Base-by-base conservation (phyloP, 768 basidiomycete species). In the Suillus ampliporus region DNA sequence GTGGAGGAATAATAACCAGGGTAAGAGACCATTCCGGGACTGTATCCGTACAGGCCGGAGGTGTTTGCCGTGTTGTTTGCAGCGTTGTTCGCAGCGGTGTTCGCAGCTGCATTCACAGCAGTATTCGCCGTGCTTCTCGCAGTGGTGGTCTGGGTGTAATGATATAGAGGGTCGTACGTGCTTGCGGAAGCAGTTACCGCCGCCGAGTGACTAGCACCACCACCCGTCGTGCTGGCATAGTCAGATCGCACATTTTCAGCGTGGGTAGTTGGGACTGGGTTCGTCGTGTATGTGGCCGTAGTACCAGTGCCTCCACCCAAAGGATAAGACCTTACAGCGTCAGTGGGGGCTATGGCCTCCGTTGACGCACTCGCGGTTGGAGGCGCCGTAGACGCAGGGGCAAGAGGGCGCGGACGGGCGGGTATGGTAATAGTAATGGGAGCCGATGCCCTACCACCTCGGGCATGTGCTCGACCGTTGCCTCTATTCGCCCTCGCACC, bases 361-460 rank as follows among this genome's bases (percentile, higher is more conserved):
- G 26, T 40, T 40, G 54, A 17, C 9, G 38, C 54, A 13, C 17
- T 28, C 3, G 38, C 17, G 8, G n/a, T 21, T 35, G 23, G 23
- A 38, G 6, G 23, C 23, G 37, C 37, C 23, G 37, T 38, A 11
- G 37, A 26, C 15, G 15, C 38, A 3, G 17, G 23, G 23, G 26
- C 17, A 13, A 19, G 23, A 40, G 54, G 54, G 37, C 23, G 23
- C 10, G 26, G 54, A 26, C 40, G 54, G 11, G 54, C 38, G 7
- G 54, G 54, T 40, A n/a, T 28, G 13, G 11, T 37, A 7, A 56
- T 56, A 13, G 54, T 56, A 38, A 56, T 17, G 6, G 54, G 54
- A 38, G 54, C 26, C 2, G 26, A 38, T 3, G 26, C 48, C 7
- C n/a, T 13, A 46, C 37, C 26, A 60, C 61, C 40, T 13, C 23